Evolutionary conservation across 2,329 filamentous ascomycete genomes (phyloP).

Genomic region (Rhynchosporium agropyri): DNA sequence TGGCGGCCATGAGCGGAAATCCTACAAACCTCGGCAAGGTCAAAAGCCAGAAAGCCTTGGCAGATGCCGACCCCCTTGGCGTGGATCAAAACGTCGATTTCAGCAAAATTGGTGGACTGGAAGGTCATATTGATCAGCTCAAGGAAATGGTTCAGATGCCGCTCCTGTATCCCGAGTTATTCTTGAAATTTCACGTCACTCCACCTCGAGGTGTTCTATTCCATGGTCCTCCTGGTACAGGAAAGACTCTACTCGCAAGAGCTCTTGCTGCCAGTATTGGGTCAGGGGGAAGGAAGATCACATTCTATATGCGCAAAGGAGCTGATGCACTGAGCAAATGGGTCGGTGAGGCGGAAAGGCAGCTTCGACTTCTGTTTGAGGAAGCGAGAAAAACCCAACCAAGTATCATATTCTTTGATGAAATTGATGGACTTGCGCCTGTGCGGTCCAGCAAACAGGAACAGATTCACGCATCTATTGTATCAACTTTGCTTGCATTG

Average conservation of each 20-base stretch:
- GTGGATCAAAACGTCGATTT: conserved; percentile 93
- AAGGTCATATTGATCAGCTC: conserved; percentile 92
- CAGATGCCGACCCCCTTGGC: conserved; percentile 91
- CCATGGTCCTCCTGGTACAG: conserved; percentile 94
- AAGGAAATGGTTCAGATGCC: conserved; percentile 99
- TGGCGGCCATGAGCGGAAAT: conserved; percentile 58
- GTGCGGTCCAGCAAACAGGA: conserved; percentile 98
- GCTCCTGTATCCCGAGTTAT: conserved; percentile 91
- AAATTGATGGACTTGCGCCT: conserved; percentile 95
- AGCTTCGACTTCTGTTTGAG: conserved; percentile 90
- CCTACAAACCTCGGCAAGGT: conserved; percentile 89
- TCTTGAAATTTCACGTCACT: conserved; percentile 87
- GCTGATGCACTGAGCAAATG: conserved; percentile 97
- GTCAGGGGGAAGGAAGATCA: conserved; percentile 88
- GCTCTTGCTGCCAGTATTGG: conserved; percentile 91
- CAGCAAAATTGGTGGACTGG: conserved; percentile 87
- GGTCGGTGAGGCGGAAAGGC: conserved; percentile 97
- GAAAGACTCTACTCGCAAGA: conserved; percentile 90
- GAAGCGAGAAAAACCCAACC: conserved; percentile 95
- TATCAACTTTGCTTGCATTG: conserved; percentile 87
- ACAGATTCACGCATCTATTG: conserved; percentile 97
- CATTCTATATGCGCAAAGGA: conserved; percentile 99
- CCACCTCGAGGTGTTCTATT: conserved; percentile 94
- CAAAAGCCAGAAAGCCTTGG: conserved; percentile 88
- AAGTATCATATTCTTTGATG: conserved; percentile 99